Conservation (phyloP, 192 early-diverging fungal genomes). For the Bifiguratus adelaidae region DNA sequence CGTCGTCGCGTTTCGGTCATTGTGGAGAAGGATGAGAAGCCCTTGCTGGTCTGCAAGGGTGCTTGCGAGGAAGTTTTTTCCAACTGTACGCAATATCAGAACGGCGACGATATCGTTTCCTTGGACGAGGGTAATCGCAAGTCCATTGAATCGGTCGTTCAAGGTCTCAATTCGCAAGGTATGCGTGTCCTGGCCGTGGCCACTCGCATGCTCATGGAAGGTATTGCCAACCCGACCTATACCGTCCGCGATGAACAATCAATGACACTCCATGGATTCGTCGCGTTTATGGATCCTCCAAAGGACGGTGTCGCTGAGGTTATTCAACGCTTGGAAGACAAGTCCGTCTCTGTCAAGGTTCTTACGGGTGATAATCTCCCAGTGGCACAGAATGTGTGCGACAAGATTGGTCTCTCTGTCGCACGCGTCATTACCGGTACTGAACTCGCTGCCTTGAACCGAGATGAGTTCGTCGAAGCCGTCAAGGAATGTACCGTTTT, state of each 20-base stretch:
- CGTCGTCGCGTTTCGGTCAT: slow-evolving; percentile 39
- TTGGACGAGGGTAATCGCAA: neutral
- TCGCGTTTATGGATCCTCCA: slow-evolving; percentile 38
- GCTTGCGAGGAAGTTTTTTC: slow-evolving; percentile 33
- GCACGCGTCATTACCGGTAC: slow-evolving; percentile 21
- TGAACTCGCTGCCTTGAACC: slow-evolving; percentile 19
- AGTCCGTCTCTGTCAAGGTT: slow-evolving; percentile 35
- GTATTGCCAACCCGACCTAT: slow-evolving; percentile 3
- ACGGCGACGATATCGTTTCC: slow-evolving; percentile 5
- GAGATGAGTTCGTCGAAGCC: slow-evolving; percentile 17
- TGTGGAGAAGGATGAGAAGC: slow-evolving; percentile 6
- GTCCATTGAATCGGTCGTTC: slow-evolving; percentile 9
- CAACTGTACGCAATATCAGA: slow-evolving; percentile 13
- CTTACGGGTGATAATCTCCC: slow-evolving; percentile 37
- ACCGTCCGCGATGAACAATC: slow-evolving; percentile 22
- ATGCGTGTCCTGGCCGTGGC: slow-evolving; percentile 38
- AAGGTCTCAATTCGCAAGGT: slow-evolving; percentile 22
- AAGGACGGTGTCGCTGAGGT: slow-evolving; percentile 27
- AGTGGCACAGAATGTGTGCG: slow-evolving; percentile 33
- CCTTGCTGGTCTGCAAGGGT: slow-evolving; percentile 28
- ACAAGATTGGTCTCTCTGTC: slow-evolving; percentile 28
- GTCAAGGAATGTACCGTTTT: slow-evolving; percentile 28
- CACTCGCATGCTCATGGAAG: slow-evolving; percentile 11
- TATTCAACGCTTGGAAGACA: slow-evolving; percentile 21
- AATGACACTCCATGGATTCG: slow-evolving; percentile 29